phyloP scores from a whole-genome alignment of 2,329 filamentous ascomycete genomes.

The Ophiostoma himal-ulmi region DNA sequence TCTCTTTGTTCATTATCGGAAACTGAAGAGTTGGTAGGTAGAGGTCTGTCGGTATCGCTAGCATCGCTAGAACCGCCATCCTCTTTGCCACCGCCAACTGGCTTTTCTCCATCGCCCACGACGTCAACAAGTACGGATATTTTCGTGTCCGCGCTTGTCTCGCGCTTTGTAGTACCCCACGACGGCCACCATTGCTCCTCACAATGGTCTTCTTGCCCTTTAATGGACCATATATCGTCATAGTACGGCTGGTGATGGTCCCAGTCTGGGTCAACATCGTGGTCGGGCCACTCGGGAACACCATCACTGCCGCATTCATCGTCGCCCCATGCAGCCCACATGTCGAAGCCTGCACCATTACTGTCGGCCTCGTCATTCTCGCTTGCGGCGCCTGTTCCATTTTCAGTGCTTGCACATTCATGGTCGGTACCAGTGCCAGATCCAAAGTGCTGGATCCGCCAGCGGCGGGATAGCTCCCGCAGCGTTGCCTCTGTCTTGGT shows the following conservation, averaged over 20 bases:
- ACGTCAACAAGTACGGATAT: neutral
- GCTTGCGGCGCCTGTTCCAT: neutral
- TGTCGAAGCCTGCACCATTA: neutral
- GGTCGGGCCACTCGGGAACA: neutral
- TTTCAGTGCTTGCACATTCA: neutral
- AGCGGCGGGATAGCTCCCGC: conserved; percentile 14
- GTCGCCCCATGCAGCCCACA: conserved; percentile 15
- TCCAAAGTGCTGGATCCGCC: conserved; percentile 20
- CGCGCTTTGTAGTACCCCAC: neutral
- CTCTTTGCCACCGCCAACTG: neutral
- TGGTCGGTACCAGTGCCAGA: neutral
- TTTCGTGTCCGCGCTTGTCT: neutral
- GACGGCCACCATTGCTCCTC: neutral
- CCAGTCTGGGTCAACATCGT: conserved; percentile 12
- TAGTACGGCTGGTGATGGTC: conserved; percentile 7
- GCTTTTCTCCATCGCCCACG: neutral
- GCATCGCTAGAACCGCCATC: neutral
- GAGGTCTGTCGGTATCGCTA: neutral
- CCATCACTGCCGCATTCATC: neutral
- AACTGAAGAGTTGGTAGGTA: neutral
- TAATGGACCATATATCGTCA: neutral
- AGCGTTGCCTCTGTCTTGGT: conserved; percentile 8
- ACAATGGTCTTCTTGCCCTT: neutral
- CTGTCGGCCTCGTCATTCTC: neutral
- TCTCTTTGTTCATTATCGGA: neutral